Conservation (phyloP, 1,139 yeast species). For the Hansenula anomala region DNA sequence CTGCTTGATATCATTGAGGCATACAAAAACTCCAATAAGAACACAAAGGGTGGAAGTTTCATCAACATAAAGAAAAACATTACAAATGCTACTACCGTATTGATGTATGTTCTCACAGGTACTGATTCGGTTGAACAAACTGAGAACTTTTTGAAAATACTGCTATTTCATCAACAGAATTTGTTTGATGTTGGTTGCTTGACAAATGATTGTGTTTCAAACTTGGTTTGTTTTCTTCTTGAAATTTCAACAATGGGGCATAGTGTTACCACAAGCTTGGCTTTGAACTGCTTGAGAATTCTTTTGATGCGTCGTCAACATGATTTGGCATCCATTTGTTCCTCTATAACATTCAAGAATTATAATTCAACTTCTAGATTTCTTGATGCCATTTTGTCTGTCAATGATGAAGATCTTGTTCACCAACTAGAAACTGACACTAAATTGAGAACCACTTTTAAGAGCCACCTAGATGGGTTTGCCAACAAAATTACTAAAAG, state of each 20-base stretch:
- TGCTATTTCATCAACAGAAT: slow-evolving; percentile 41
- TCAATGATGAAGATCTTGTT: slow-evolving; percentile 28
- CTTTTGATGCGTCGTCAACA: slow-evolving; percentile 22
- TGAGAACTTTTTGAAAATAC: slow-evolving; percentile 19
- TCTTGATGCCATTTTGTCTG: slow-evolving; percentile 17
- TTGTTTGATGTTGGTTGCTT: slow-evolving; percentile 33
- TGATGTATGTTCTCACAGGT: slow-evolving; percentile 16
- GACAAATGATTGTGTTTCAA: slow-evolving; percentile 28
- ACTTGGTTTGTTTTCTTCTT: slow-evolving; percentile 25
- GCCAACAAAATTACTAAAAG: slow-evolving; percentile 13
- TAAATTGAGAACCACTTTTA: slow-evolving; percentile 11
- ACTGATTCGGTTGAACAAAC: slow-evolving; percentile 20
- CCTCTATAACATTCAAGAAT: slow-evolving; percentile 20
- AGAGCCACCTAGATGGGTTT: slow-evolving; percentile 14
- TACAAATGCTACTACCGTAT: slow-evolving; percentile 7
- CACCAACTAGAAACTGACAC: slow-evolving; percentile 8
- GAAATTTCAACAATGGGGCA: slow-evolving; percentile 13
- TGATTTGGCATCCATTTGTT: slow-evolving; percentile 22
- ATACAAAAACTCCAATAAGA: slow-evolving; percentile 12
- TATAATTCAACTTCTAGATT: slow-evolving; percentile 16
- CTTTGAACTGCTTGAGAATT: slow-evolving; percentile 26
- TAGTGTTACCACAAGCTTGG: slow-evolving; percentile 11
- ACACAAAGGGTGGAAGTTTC: slow-evolving; percentile 11
- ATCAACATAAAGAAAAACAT: slow-evolving; percentile 12
- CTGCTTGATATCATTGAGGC: slow-evolving; percentile 15